Conservation (phyloP, 495 filamentous ascomycete species). For the Corynascus novoguineensis region DNA sequence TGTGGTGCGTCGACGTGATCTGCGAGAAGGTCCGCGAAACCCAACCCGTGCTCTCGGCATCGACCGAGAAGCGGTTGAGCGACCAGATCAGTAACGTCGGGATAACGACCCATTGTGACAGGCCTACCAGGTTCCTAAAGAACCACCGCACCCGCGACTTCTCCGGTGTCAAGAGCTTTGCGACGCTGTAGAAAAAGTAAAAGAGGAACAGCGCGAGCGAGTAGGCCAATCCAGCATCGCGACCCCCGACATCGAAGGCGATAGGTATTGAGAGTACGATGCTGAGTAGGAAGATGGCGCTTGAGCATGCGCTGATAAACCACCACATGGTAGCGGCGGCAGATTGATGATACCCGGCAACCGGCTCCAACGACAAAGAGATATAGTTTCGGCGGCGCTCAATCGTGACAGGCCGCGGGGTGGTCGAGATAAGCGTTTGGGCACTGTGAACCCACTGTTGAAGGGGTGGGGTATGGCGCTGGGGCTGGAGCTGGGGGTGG, state of each 20-base stretch:
- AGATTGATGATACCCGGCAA: constrained; percentile 4
- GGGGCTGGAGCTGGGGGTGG: background rate
- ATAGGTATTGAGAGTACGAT: constrained; percentile 91
- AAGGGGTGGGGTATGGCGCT: constrained; percentile 3
- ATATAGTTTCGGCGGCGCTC: background rate
- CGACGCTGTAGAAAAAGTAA: constrained; percentile 80
- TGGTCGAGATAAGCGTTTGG: constrained; percentile 3
- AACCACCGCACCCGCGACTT: constrained; percentile 67
- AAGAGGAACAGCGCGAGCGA: constrained; percentile 79
- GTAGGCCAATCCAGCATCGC: constrained; percentile 87
- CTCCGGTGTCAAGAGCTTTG: constrained; percentile 76
- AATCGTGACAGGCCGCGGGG: background rate
- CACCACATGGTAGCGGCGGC: constrained; percentile 54
- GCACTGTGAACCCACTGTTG: constrained; percentile 10
- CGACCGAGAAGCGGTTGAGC: constrained; percentile 86
- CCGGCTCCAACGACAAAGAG: background rate
- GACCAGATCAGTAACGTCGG: constrained; percentile 88
- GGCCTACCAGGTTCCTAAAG: constrained; percentile 57
- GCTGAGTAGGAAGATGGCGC: constrained; percentile 74
- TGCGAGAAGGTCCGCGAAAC: constrained; percentile 72
- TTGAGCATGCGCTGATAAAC: constrained; percentile 66
- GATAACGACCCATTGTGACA: constrained; percentile 77
- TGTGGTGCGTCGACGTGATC: constrained; percentile 44
- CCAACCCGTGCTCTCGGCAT: constrained; percentile 69
- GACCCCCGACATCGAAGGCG: constrained; percentile 93